Conservation (phyloP, 306 rosid species). For the Rosa lucieae region DNA sequence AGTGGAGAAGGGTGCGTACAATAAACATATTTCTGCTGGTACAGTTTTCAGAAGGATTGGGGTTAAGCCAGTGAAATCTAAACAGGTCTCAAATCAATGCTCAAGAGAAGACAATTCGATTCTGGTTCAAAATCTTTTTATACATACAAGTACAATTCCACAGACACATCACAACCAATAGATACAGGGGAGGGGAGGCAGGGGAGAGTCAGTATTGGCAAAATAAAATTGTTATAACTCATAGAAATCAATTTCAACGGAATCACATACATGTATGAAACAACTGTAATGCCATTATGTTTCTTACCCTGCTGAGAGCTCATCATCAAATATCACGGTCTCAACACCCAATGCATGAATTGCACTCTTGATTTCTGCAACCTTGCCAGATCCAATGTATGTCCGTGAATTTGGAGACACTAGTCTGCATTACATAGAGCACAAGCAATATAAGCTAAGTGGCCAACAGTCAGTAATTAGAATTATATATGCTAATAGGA, state of each 20-base stretch:
- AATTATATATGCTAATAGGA: background rate
- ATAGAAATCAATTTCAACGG: background rate
- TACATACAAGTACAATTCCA: background rate
- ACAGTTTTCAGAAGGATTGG: background rate
- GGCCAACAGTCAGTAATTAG: background rate
- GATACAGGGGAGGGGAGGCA: background rate
- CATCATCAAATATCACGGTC: slow-evolving; percentile 93
- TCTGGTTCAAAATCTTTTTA: background rate
- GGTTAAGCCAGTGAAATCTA: background rate
- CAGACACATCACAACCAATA: slow-evolving; percentile 18
- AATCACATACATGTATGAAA: slow-evolving; percentile 23
- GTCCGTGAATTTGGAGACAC: slow-evolving; percentile 82
- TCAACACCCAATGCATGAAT: slow-evolving; percentile 74
- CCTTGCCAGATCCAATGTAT: slow-evolving; percentile 96
- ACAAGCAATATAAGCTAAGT: slow-evolving; percentile 11
- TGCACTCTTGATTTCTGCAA: slow-evolving; percentile 86
- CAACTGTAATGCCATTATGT: slow-evolving; percentile 4
- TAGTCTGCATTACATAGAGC: slow-evolving; percentile 51
- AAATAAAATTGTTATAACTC: background rate
- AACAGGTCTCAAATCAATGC: background rate
- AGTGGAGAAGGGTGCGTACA: background rate
- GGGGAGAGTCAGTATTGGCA: background rate
- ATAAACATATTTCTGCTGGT: background rate
- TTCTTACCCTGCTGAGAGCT: slow-evolving; percentile 86
- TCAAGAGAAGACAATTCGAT: background rate